These are phyloP conservation scores for Niebla homalea DNA, from an alignment of 495 filamentous ascomycete genomes.

Conservation along the genomic window DNA sequence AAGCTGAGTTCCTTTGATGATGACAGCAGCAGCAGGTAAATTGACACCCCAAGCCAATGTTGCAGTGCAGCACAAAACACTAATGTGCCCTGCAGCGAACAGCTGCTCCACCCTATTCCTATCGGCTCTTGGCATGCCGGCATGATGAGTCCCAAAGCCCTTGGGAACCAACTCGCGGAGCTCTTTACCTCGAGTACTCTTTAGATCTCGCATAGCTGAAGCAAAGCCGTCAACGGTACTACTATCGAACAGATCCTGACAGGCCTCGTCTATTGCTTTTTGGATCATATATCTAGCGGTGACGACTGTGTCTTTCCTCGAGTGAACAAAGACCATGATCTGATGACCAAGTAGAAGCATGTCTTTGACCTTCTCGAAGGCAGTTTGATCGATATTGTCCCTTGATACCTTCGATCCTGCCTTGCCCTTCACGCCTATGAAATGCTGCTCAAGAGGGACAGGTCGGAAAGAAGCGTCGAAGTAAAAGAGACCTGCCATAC, in stretches of 20 bases:
- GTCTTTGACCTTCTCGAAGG: conserved; percentile 88
- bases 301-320: conserved; percentile 79
- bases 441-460: conserved; percentile 94
- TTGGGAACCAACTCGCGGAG: conserved; percentile 77
- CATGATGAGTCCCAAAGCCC: conserved; percentile 90
- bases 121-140: conserved; percentile 85
- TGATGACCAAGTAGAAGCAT: conserved; percentile 85
- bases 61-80: conserved; percentile 95
- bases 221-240: conserved; percentile 61
- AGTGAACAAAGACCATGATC: conserved; percentile 98
- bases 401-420: conserved; percentile 59
- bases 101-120: conserved; percentile 85
- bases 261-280: conserved; percentile 68
- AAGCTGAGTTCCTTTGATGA: conserved; percentile 95
- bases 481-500: conserved; percentile 85
- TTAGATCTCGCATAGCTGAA: conserved; percentile 65
- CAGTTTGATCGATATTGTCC: conserved; percentile 74
- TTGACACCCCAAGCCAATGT: conserved; percentile 99
- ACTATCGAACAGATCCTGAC: conserved; percentile 56
- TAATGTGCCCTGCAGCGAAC: conserved; percentile 78
- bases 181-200: conserved; percentile 67
- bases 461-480: conserved; percentile 94
- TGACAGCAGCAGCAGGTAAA: conserved; percentile 87
- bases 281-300: conserved; percentile 78
- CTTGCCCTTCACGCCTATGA: conserved; percentile 92